phyloP scores from a whole-genome alignment of 2,329 filamentous ascomycete species.

The Diaporthe ilicicola region DNA sequence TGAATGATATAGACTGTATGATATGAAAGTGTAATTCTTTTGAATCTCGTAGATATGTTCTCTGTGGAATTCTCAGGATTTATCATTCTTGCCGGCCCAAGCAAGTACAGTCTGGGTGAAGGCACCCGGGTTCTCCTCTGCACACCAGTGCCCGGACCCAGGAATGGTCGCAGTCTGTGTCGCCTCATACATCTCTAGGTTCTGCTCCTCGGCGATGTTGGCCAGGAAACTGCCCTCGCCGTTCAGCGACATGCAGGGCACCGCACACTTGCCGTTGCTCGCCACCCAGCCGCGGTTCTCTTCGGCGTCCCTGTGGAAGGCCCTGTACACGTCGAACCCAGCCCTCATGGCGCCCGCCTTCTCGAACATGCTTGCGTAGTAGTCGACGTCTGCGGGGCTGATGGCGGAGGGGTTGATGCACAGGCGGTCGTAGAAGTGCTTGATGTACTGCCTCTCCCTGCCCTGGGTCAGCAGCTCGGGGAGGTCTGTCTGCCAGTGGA shows the following conservation, averaged over 20 bases:
- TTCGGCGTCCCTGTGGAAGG: slow-evolving; percentile 44
- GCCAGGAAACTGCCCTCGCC: background rate
- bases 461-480: slow-evolving; percentile 37
- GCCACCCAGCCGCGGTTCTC: slow-evolving; percentile 42
- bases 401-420: slow-evolving; percentile 48
- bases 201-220: background rate
- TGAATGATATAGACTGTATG: background rate
- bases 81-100: background rate
- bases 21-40: background rate
- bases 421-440: slow-evolving; percentile 52
- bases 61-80: background rate
- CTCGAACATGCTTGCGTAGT: slow-evolving; percentile 47
- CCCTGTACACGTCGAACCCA: slow-evolving; percentile 44
- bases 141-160: background rate
- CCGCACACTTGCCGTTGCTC: slow-evolving; percentile 39
- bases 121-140: background rate
- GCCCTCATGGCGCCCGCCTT: slow-evolving; percentile 45
- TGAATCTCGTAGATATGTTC: background rate
- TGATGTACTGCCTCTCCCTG: slow-evolving; percentile 50
- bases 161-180: background rate
- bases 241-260: background rate
- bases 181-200: background rate
- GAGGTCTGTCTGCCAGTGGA: background rate
- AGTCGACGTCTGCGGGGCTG: slow-evolving; percentile 45
- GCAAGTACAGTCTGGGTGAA: background rate